A percentile compares a stretch with the other conserved stretches of the same genome.
phyloP scores from a whole-genome alignment of 2,329 filamentous ascomycete genomes.

The Pseudogymnoascus sp. region DNA sequence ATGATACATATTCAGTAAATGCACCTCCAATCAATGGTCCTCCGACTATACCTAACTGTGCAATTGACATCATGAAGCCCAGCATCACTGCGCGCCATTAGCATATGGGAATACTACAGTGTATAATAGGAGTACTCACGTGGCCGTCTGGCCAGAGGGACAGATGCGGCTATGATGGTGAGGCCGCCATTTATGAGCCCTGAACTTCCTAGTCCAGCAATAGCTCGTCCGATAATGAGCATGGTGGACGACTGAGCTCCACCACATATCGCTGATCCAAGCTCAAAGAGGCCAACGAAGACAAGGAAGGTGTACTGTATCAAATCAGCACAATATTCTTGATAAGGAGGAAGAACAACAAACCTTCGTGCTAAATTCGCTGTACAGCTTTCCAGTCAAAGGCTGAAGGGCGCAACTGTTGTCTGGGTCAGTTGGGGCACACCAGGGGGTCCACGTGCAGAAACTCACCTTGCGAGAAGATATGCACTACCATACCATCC shows the following conservation, averaged over 20 bases:
- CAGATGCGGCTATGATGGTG: constrained; percentile 38
- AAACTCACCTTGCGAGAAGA: constrained; percentile 25
- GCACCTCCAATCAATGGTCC: constrained; percentile 14
- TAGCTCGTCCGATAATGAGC: constrained; percentile 45
- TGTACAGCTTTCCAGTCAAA: constrained; percentile 42
- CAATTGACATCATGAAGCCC: constrained; percentile 9
- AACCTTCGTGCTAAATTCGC: constrained; percentile 29
- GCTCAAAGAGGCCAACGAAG: constrained; percentile 41
- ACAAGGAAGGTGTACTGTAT: constrained; percentile 13
- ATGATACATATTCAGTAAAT: constrained; percentile 13
- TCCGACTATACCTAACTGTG: constrained; percentile 9
- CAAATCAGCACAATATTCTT: background rate
- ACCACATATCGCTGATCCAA: constrained; percentile 46
- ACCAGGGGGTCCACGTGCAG: no score
- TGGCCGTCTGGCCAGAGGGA: constrained; percentile 14
- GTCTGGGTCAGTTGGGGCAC: constrained; percentile 11
- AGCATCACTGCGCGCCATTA: background rate
- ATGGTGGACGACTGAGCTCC: constrained; percentile 38
- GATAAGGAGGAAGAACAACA: background rate
- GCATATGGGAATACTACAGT: background rate
- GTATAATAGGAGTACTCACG: background rate
- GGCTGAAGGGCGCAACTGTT: constrained; percentile 39
- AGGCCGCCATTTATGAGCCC: constrained; percentile 43
- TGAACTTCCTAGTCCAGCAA: constrained; percentile 44
- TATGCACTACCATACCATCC: constrained; percentile 31